Evolutionary conservation across 1,284 basidiomycete genomes (phyloP).

Genomic region (Puccinia hordei): DNA sequence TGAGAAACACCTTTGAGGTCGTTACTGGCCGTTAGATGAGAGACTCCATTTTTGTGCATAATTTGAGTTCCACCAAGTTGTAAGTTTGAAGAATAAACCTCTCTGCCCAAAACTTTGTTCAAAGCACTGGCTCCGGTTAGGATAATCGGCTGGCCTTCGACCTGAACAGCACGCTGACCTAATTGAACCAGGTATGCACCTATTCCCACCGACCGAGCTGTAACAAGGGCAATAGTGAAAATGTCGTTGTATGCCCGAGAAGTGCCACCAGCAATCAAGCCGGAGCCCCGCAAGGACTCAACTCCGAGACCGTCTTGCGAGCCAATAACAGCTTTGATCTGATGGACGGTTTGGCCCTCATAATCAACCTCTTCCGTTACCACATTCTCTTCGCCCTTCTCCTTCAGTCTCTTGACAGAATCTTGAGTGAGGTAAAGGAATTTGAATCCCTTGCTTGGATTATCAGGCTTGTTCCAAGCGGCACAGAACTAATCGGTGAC

Average conservation of each 20-base stretch:
- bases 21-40: constrained; percentile 89
- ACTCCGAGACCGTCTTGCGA: constrained; percentile 96
- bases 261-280: constrained; percentile 97
- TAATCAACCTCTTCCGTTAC: constrained; percentile 81
- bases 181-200: constrained; percentile 98
- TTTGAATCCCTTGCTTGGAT: constrained; percentile 91
- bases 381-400: constrained; percentile 67
- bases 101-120: constrained; percentile 98
- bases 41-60: constrained; percentile 99
- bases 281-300: constrained; percentile 91
- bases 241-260: constrained; percentile 98
- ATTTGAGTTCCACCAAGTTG: constrained; percentile 96
- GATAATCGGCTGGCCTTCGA: constrained; percentile 98
- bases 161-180: constrained; percentile 96
- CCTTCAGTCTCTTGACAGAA: constrained; percentile 67
- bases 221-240: constrained; percentile 98
- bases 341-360: constrained; percentile 81
- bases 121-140: constrained; percentile 94
- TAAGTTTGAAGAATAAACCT: constrained; percentile 97
- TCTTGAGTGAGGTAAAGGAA: constrained; percentile 80
- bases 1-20: constrained; percentile 91
- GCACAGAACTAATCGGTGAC: constrained; percentile 83
- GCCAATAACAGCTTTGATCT: constrained; percentile 95
- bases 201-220: constrained; percentile 97
- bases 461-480: constrained; percentile 79